phyloP scores from a whole-genome alignment of 139 green algal genomes.

The Chlamydomonas applanata region DNA sequence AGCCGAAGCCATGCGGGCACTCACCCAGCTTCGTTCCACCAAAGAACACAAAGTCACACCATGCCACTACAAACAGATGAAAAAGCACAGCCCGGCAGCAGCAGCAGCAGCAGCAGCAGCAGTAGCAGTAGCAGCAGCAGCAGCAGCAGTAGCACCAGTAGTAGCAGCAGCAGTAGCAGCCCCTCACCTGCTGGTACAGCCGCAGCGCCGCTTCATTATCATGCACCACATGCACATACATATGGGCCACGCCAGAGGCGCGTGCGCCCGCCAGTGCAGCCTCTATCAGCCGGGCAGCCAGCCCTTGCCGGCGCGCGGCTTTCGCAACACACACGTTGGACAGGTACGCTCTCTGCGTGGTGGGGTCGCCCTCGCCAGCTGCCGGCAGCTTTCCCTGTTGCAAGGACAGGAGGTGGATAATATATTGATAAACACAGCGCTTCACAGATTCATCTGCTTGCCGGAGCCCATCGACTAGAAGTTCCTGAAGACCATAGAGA shows the following conservation, averaged over 20 bases:
- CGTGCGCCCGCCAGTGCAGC: background rate
- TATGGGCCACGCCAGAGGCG: slow-evolving; percentile 28
- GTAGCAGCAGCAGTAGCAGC: too few species aligned
- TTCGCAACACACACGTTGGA: slow-evolving; percentile 75
- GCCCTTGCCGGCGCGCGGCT: slow-evolving; percentile 42
- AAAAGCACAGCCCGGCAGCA: too few species aligned
- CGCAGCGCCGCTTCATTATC: slow-evolving; percentile 55
- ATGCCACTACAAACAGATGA: background rate
- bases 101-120: too few species aligned
- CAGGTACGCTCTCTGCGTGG: slow-evolving; percentile 60
- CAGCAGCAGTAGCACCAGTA: too few species aligned
- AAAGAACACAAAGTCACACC: too few species aligned
- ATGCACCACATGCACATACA: slow-evolving; percentile 74
- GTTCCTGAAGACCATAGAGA: too few species aligned
- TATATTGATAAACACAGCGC: too few species aligned
- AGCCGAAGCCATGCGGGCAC: too few species aligned
- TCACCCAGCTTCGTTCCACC: too few species aligned
- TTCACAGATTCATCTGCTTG: too few species aligned
- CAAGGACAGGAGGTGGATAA: background rate
- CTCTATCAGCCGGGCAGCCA: slow-evolving; percentile 40
- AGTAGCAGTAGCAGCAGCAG: too few species aligned
- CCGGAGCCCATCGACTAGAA: too few species aligned
- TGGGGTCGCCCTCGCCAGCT: background rate
- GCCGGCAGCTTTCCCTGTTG: background rate
- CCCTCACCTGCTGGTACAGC: slow-evolving; percentile 52